Percentiles rank a stretch among this genome's conserved stretches.
phyloP scores from a whole-genome alignment of 1,139 yeast genomes.

The Zhuliangozyma parablackwelliae region DNA sequence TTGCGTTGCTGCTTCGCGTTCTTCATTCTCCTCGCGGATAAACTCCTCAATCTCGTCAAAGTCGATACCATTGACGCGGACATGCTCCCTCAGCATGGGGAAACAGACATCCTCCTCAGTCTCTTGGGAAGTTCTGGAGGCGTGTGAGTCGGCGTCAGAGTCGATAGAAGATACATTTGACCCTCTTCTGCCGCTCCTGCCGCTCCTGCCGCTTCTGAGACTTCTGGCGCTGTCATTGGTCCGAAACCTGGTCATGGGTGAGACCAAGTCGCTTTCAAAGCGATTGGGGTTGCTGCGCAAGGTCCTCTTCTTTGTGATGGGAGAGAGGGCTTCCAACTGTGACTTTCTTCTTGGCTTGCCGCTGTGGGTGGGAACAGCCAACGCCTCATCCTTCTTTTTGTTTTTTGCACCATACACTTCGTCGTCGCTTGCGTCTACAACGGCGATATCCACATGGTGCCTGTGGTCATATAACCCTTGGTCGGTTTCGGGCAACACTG shows the following conservation, averaged over 20 bases:
- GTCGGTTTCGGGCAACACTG: conserved; percentile 29
- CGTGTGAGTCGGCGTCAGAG: conserved; percentile 67
- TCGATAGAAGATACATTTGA: conserved; percentile 34
- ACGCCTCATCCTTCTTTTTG: conserved; percentile 8
- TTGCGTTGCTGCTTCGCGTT: conserved; percentile 5
- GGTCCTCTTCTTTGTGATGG: conserved; percentile 6
- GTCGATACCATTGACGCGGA: conserved; percentile 68
- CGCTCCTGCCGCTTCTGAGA: conserved; percentile 12
- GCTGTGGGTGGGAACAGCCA: conserved; percentile 4
- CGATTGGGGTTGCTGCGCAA: conserved; percentile 13
- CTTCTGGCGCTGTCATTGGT: conserved; percentile 38
- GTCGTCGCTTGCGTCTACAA: conserved; percentile 3
- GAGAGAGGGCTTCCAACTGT: conserved; percentile 20
- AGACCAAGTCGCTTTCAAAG: conserved; percentile 25
- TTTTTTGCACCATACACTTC: no score
- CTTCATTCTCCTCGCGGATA: conserved; percentile 49
- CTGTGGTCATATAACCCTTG: conserved; percentile 56
- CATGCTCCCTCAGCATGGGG: conserved; percentile 78
- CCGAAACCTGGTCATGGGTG: conserved; percentile 28
- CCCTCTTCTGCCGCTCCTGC: no score
- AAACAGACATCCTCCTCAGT: conserved; percentile 98
- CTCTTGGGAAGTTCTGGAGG: conserved; percentile 57
- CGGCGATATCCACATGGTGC: conserved; percentile 21
- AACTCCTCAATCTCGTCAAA: conserved; percentile 77
- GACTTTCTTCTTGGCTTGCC: conserved; percentile 17